Evolutionary conservation across 73 alveolate species (phyloP).

Genomic region (Paramecium primaurelia): DNA sequence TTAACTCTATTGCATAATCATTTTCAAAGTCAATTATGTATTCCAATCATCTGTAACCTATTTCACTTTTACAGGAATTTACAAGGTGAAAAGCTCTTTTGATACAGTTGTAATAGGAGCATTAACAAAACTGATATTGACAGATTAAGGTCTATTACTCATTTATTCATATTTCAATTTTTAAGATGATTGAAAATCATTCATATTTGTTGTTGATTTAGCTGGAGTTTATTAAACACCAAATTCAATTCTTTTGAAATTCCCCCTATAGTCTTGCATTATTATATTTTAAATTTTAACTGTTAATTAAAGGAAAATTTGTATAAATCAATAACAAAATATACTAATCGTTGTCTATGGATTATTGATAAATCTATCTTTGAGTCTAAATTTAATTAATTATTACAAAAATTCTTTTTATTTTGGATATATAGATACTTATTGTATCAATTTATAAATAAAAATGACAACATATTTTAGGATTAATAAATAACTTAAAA

Average conservation of each 20-base stretch:
- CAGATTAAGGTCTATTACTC: background rate
- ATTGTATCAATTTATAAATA: background rate
- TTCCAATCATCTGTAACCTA: conserved; percentile 53
- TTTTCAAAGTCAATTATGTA: conserved; percentile 44
- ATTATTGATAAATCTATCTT: background rate
- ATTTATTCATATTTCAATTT: conserved; percentile 49
- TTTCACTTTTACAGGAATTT: conserved; percentile 48
- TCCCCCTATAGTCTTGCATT: conserved; percentile 22
- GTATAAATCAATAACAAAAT: background rate
- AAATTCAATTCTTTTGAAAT: conserved; percentile 42
- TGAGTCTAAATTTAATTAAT: background rate
- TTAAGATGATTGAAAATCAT: conserved; percentile 58
- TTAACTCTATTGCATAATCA: conserved; percentile 43
- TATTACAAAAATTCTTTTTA: background rate
- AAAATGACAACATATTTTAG: background rate
- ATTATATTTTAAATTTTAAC: background rate
- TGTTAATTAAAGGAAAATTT: background rate
- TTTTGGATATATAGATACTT: background rate
- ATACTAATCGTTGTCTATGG: background rate
- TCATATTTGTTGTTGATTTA: background rate
- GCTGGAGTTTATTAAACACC: conserved; percentile 34
- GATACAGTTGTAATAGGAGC: background rate
- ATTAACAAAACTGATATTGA: background rate
- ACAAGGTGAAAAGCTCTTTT: conserved; percentile 34
- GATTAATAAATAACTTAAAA: background rate